Evolutionary conservation across 1,284 basidiomycete genomes (phyloP).

Genomic region (Irpex sp.): DNA sequence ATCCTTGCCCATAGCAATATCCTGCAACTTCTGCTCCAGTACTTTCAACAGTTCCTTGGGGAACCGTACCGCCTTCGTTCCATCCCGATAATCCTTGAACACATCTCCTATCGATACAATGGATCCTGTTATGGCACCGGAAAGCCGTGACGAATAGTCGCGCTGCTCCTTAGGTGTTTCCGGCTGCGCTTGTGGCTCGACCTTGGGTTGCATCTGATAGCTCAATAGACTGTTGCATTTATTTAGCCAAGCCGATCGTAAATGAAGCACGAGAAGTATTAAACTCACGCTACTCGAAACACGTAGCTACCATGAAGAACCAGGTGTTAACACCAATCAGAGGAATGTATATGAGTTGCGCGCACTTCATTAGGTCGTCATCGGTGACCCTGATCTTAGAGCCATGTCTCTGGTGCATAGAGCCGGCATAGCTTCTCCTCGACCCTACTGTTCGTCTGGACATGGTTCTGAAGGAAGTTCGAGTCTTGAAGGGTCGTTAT

Average conservation of each 20-base stretch:
- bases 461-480: not conserved
- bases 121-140: conserved; percentile 67
- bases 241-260: conserved; percentile 13
- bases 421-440: conserved; percentile 66
- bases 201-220: conserved; percentile 67
- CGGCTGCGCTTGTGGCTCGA: conserved; percentile 34
- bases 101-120: conserved; percentile 79
- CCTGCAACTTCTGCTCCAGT: conserved; percentile 81
- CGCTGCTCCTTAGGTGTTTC: conserved; percentile 45
- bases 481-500: not conserved
- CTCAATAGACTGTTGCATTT: conserved; percentile 50
- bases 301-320: conserved; percentile 51
- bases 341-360: conserved; percentile 16
- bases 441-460: conserved; percentile 10
- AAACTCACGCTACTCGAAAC: conserved; percentile 72
- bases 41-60: conserved; percentile 91
- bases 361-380: conserved; percentile 79
- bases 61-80: conserved; percentile 82
- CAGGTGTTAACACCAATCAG: conserved; percentile 4
- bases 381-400: conserved; percentile 76
- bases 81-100: conserved; percentile 73
- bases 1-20: conserved; percentile 90
- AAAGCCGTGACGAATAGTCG: conserved; percentile 62
- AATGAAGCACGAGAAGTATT: not conserved
- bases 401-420: conserved; percentile 57